phyloP scores from a whole-genome alignment of 148 eudicot species.

The Vaccinium darrowii region DNA sequence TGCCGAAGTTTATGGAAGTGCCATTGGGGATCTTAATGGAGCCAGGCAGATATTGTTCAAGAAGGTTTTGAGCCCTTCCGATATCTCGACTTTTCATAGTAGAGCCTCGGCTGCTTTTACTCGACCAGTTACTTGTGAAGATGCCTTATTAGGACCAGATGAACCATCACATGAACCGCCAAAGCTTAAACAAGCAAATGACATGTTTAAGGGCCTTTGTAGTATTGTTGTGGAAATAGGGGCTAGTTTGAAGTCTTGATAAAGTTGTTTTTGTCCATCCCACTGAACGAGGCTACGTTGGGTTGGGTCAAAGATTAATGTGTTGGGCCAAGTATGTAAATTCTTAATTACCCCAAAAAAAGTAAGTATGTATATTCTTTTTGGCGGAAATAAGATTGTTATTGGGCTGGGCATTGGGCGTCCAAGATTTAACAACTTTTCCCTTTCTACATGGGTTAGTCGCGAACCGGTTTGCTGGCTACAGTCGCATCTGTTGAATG shows the following conservation, averaged over 20 bases:
- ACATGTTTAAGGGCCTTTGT: neutral
- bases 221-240: neutral
- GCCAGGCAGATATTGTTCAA: neutral
- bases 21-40: neutral
- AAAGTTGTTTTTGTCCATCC: neutral
- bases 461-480: no score
- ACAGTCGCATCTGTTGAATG: no score
- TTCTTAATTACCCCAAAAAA: no score
- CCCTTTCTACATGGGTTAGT: no score
- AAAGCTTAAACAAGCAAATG: conserved; percentile 11
- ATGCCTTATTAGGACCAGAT: neutral
- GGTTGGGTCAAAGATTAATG: no score
- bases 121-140: conserved; percentile 4
- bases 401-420: no score
- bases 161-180: conserved; percentile 9
- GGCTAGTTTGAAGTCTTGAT: neutral
- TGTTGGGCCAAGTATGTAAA: no score
- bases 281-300: no score
- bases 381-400: no score
- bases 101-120: conserved; percentile 11
- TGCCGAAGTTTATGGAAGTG: neutral
- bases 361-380: no score
- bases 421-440: no score
- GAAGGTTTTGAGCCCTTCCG: neutral
- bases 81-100: neutral